Evolutionary conservation across 2,329 filamentous ascomycete species (phyloP), one percentile per base, ranked within the genome.

Genomic region (Penicillium psychrosexuale): DNA sequence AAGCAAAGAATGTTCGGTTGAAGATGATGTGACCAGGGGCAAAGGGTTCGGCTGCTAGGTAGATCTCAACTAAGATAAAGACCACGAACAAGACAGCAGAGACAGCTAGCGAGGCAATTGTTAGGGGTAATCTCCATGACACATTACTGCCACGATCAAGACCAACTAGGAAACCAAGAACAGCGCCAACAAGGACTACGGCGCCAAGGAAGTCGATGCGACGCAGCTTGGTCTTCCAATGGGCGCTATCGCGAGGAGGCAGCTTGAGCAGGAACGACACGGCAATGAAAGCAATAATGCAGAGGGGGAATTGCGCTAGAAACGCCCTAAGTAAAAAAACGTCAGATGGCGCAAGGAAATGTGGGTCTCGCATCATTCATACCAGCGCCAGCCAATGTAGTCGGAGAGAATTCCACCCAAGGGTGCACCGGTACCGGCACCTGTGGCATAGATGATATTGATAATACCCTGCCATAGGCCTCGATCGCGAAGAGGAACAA

Each of bases 121-220:
- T 85, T 47, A 83, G 69, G 1, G 73, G 78, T 43, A 84, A 72
- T 9, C 70, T 77, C 88, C 90, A 91, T 27, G 85, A 83, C 8
- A 84, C 76, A 69, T 91, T 92, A 54, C 85, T 86, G 30, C 89
- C 89, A 46, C 83, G 81, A 68, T 93, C 89, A 13, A 93, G 78
- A 11, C 87, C 88, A 19, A 89, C 71, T 1, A 91, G 78, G 28
- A 92, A 78, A 1, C 81, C 77, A 51, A 87, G 78, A 0, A 91
- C 84, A 5, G 88, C 87, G 2, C 78, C 65, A 27, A 90, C 80
- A 15, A 93, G 82, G 17, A 84, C 78, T 28, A 83, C 72, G 2
- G 88, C 88, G 7, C 90, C 89, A 0, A 88, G 73, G 63, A 91
- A 91, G 69, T 93, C 90, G 61, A 93, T 81, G 31, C 84, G 83